Conservation (phyloP, 495 filamentous ascomycete species). For the Monascus purpureus region DNA sequence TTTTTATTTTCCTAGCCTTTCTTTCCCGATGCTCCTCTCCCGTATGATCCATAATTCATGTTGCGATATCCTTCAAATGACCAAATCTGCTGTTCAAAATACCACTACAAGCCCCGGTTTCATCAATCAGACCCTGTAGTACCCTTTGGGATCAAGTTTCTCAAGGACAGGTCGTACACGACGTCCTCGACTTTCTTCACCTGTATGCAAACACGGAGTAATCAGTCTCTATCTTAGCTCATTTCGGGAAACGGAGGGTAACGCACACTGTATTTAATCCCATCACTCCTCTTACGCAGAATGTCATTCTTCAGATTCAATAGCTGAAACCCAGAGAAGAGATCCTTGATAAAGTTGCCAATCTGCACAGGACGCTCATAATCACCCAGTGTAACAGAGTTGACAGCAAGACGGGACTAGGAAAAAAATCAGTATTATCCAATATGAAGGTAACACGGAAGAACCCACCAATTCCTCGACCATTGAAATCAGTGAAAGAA, state of each 20-base stretch:
- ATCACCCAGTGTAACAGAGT: slow-evolving; percentile 88
- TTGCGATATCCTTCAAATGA: too few relatives aligned
- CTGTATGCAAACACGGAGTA: slow-evolving; percentile 18
- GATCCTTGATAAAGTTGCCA: slow-evolving; percentile 82
- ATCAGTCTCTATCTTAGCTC: background rate
- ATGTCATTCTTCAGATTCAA: slow-evolving; percentile 95
- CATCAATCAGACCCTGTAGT: too few relatives aligned
- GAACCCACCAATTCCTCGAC: slow-evolving; percentile 71
- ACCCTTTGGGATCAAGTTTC: slow-evolving; percentile 58
- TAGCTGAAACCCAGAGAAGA: slow-evolving; percentile 91
- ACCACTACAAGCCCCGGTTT: too few relatives aligned
- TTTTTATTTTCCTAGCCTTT: too few relatives aligned
- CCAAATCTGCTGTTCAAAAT: too few relatives aligned
- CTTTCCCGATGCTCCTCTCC: too few relatives aligned
- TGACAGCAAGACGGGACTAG: slow-evolving; percentile 77
- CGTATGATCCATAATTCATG: too few relatives aligned
- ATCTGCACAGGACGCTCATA: slow-evolving; percentile 71
- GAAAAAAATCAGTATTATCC: background rate
- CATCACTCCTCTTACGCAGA: slow-evolving; percentile 73
- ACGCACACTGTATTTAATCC: slow-evolving; percentile 82
- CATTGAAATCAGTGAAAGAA: slow-evolving; percentile 69
- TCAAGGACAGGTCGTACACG: slow-evolving; percentile 82
- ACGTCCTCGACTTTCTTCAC: slow-evolving; percentile 97
- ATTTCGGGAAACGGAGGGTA: background rate
- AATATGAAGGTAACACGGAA: too few relatives aligned